Evolutionary conservation across 495 filamentous ascomycete genomes (phyloP).

Genomic region (Penicillium silybi): DNA sequence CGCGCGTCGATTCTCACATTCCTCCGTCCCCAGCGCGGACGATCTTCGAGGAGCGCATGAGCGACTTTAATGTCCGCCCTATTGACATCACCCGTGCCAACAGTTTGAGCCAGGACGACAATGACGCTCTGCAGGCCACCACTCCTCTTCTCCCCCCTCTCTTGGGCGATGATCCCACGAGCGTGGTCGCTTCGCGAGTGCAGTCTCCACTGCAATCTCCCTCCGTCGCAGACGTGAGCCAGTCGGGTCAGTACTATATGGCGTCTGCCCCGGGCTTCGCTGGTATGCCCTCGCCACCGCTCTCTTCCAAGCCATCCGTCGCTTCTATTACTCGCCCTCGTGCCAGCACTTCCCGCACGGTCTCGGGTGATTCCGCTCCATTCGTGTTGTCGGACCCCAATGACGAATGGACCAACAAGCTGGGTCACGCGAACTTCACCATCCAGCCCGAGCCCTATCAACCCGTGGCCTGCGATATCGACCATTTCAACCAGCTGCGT

Average conservation of each 20-base stretch:
- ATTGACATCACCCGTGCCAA: slow-evolving; percentile 60
- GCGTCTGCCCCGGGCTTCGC: slow-evolving; percentile 44
- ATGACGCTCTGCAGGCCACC: slow-evolving; percentile 57
- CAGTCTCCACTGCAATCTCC: slow-evolving; percentile 83
- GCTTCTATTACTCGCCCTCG: slow-evolving; percentile 63
- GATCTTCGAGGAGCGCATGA: slow-evolving; percentile 58
- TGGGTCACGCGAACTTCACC: slow-evolving; percentile 90
- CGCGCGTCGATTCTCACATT: slow-evolving; percentile 47
- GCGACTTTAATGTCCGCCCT: slow-evolving; percentile 39
- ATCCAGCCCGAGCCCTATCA: slow-evolving; percentile 79
- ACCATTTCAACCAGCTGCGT: slow-evolving; percentile 62
- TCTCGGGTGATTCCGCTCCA: slow-evolving; percentile 54
- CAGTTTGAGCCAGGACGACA: slow-evolving; percentile 49
- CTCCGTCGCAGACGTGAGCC: slow-evolving; percentile 52
- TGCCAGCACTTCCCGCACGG: slow-evolving; percentile 43
- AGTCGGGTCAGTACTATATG: slow-evolving; percentile 28
- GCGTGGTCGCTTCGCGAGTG: slow-evolving; percentile 40
- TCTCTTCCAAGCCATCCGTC: slow-evolving; percentile 74
- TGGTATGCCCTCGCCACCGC: slow-evolving; percentile 64
- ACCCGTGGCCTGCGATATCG: slow-evolving; percentile 55
- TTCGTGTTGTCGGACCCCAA: slow-evolving; percentile 59
- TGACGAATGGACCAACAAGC: slow-evolving; percentile 76
- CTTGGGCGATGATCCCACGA: slow-evolving; percentile 52
- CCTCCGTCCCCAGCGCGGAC: slow-evolving; percentile 65
- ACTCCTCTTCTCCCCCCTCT: slow-evolving; percentile 82